Base-by-base conservation (phyloP, 331 rosid species). In the Malus hybrid region DNA sequence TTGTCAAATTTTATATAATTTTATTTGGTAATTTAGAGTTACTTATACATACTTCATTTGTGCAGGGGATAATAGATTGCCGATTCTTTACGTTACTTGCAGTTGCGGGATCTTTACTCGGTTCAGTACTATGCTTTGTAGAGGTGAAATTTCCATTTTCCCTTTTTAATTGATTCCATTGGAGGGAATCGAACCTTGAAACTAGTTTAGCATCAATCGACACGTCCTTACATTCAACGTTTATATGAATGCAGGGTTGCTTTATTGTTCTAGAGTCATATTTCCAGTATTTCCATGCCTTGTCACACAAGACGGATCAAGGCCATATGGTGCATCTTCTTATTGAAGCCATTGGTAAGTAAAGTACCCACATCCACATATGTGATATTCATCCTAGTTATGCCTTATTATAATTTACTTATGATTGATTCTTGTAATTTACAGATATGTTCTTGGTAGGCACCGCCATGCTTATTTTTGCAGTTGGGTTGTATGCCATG, bases 361-460 rank as follows among this genome's bases (percentile, higher is more conserved):
- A 32, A 14, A 42, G 48, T 42, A 10, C 48, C 14, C 48, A 42
- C 48, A 42, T 42, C 48, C 48, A 42, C 48, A 42, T 28, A 28
- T 42, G 48, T 42, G 48, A 42, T 42, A 42, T 42, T 42, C 48
- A 42, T 10, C 48, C 48, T 42, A 42, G 3, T 42, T 42, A 42
- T 42, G 48, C 48, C 48, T 42, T 3, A 42, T 42, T 42, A 42
- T 42, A 10, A 42, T 42, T 42, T 10, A 42, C 48, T 28, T 0
- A 42, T 10, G 48, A 42, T 50, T n/a, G 46, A 4, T 65, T 15
- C 56, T 48, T 27, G 48, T 42, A 10, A 10, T 59, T 68, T 77
- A 78, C 96, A 94, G 98, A 94, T 68, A 81, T 86, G 97, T 94
- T 87, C 86, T 68, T 94, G 7, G 75, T 90, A 36, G 98, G 98